Percentiles rank a stretch among this genome's conserved stretches.
phyloP scores from a whole-genome alignment of 768 basidiomycete genomes.

The Mycena olivaceomarginata region DNA sequence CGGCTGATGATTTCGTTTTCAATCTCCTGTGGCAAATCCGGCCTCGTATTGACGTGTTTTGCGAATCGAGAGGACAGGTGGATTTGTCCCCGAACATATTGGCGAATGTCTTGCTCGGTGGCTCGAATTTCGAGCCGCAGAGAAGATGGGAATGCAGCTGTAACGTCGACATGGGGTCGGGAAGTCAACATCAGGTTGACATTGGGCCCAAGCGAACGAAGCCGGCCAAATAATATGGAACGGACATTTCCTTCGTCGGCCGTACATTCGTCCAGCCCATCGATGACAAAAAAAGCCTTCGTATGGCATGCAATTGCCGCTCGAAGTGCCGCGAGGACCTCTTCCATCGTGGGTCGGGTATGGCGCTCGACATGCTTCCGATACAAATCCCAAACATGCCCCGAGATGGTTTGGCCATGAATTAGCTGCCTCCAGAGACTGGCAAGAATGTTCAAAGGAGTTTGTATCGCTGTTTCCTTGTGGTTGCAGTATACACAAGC shows the following conservation, averaged over 20 bases:
- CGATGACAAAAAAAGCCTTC: neutral
- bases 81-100: neutral
- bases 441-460: neutral
- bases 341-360: neutral
- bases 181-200: neutral
- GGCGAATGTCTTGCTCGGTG: neutral
- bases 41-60: neutral
- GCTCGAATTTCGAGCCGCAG: neutral
- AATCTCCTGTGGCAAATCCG: neutral
- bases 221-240: neutral
- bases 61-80: neutral
- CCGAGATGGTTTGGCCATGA: neutral
- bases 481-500: slow-evolving; percentile 5
- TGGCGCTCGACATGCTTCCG: neutral
- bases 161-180: neutral
- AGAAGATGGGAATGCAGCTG: neutral
- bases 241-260: neutral
- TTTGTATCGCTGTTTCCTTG: neutral
- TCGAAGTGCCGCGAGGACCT: neutral
- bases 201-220: neutral
- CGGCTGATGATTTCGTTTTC: neutral
- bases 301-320: neutral
- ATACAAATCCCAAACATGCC: neutral
- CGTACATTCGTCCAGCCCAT: neutral
- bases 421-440: slow-evolving; percentile 7